A percentile compares a stretch with the other conserved stretches of the same genome.
Evolutionary conservation across 768 basidiomycete genomes (phyloP).

Genomic region (Pisolithus orientalis): DNA sequence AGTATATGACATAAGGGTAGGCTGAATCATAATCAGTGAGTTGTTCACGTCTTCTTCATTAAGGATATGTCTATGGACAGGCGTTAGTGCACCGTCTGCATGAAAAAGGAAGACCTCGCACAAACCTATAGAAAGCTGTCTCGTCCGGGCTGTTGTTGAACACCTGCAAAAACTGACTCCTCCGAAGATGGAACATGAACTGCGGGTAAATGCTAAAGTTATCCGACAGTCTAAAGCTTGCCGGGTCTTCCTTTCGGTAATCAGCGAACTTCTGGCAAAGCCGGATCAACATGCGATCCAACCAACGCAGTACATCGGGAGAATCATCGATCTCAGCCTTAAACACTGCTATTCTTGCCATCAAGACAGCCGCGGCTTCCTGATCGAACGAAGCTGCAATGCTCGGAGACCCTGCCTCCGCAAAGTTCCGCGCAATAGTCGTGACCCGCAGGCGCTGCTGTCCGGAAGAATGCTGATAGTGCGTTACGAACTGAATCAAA

Average conservation of each 20-base stretch:
- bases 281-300: constrained; percentile 97
- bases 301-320: constrained; percentile 93
- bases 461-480: constrained; percentile 97
- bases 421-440: constrained; percentile 95
- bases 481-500: constrained; percentile 96
- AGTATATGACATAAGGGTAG: constrained; percentile 97
- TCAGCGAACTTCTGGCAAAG: constrained; percentile 99
- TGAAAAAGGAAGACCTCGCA: neutral
- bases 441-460: constrained; percentile 95
- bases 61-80: constrained; percentile 68
- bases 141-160: constrained; percentile 99
- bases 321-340: constrained; percentile 99
- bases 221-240: constrained; percentile 86
- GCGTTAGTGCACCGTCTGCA: constrained; percentile 3
- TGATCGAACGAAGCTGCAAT: constrained; percentile 96
- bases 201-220: constrained; percentile 99
- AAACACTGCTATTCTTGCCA: constrained; percentile 98
- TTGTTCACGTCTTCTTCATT: constrained; percentile 99
- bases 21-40: constrained; percentile 99
- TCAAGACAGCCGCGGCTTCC: constrained; percentile 94
- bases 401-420: constrained; percentile 91
- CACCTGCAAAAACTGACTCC: constrained; percentile 98
- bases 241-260: constrained; percentile 95
- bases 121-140: constrained; percentile 93
- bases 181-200: constrained; percentile 98